Evolutionary conservation across 2,329 filamentous ascomycete species (phyloP), one percentile per base, ranked within the genome.

Genomic region (Ophiobolus disseminans): DNA sequence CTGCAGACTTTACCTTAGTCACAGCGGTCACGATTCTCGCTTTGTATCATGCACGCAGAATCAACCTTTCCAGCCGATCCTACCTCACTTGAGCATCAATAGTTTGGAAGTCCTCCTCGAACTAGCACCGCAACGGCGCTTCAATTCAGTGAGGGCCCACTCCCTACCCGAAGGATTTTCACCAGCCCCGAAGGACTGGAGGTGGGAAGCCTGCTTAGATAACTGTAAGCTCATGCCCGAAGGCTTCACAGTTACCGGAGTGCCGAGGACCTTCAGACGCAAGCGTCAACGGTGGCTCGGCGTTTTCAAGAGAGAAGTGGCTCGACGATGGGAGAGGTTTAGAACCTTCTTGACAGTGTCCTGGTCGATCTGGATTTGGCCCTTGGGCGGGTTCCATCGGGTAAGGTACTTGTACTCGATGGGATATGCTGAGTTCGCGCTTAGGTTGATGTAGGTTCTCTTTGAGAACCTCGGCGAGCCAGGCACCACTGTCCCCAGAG

Each of bases 391-490:
- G 2, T 22, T 14, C 36, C 52, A 65, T 9, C 19, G 2, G 3
- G 31, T 22, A 26, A 68, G 53, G 36, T 61, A 25, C 19, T 50
- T 17, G 40, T 50, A 56, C 49, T 66, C 62, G 38, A 66, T 54
- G 2, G 32, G 8, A 28, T 54, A 51, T 3, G 50, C 26, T 1
- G 37, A 20, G 11, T 55, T 46, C 1, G 11, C 19, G 2, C 43
- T 48, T 31, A 62, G 47, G 28, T 65, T 65, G 40, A 66, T 35
- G 34, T 57, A 65, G 19, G 55, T 59, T 10, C 52, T 45, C 37
- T 53, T 62, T 10, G 6, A 11, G 36, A 64, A 64, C 11, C 22
- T 43, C 17, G 25, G 50, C 7, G 58, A 63, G 16, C 39, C 51
- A 17, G 49, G 11, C 7, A 23, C 36, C 20, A 62, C 19, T 7